A percentile compares a stretch with the other conserved stretches of the same genome.
These are phyloP conservation scores for Backusella liffmaniae DNA, from an alignment of 192 early-diverging fungal species.

Conservation along the genomic window DNA sequence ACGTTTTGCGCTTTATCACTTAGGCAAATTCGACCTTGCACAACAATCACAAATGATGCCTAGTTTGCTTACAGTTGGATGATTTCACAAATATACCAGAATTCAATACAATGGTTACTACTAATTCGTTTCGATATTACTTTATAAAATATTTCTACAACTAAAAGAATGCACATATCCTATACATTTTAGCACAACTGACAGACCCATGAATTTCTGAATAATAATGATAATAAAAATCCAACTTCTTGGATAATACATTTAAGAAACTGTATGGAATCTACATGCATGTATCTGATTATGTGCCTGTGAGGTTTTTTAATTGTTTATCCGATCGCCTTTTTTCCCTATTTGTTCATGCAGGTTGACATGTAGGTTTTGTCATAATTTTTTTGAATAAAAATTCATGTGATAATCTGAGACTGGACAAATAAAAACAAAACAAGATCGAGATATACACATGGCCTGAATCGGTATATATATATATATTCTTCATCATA, in stretches of 20 bases:
- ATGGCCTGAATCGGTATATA: not conserved
- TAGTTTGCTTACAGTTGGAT: constrained; percentile 1
- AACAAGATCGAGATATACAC: not conserved
- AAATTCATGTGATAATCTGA: not conserved
- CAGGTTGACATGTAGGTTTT: not conserved
- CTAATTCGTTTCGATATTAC: not conserved
- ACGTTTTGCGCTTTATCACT: not conserved
- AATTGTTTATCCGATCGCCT: not conserved
- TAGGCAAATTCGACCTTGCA: constrained; percentile 15
- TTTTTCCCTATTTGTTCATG: not conserved
- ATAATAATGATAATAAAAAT: not conserved
- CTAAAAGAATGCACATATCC: too few species aligned
- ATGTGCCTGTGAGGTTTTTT: not conserved
- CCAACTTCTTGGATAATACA: not conserved
- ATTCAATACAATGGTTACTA: not conserved
- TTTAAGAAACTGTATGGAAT: not conserved
- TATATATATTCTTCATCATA: not conserved
- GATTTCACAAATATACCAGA: not conserved
- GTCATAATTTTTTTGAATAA: not conserved
- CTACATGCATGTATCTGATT: not conserved
- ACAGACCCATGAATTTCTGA: not conserved
- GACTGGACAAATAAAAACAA: not conserved
- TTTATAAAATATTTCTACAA: not conserved
- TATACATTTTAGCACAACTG: not conserved
- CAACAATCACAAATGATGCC: not conserved